Base-by-base conservation (phyloP, 345 rosid genomes). In the Citrus australasica region DNA sequence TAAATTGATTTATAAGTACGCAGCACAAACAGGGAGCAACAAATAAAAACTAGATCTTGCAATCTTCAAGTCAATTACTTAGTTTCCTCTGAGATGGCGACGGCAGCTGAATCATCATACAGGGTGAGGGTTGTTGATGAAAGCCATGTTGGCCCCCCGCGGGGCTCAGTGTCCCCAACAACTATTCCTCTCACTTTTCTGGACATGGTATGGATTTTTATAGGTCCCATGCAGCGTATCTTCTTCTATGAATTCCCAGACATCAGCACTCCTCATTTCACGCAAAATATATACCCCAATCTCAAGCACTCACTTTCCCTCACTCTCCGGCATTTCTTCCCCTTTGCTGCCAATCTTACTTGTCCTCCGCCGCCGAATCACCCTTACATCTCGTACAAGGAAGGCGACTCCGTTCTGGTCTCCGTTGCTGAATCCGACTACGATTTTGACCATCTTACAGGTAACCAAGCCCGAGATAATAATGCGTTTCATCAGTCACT, bases 281-380 rank as follows among this genome's bases (percentile, higher is more conserved):
- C 69, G 7, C 63, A 71, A 59, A 71, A 79, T 69, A 55, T 75
- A 53, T 27, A 87, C 19, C 90, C 94, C 6, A 53, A 46, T 77
- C 90, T 89, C 32, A 86, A 79, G 73, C 84, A 82, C 67, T 84
- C 92, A 53, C 91, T 91, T 30, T 85, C 86, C 65, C 42, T 76
- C 32, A 75, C 87, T 73, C 92, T 87, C 62, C 82, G 73, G 38
- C 84, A 72, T 16, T 89, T 89, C 77, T 89, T 79, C 82, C 92
- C 94, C 1, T 80, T 65, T 7, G 86, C 86, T 0, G 86, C 82
- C 66, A 81, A 73, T 3, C 62, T 86, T 10, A 46, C 51, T 7
- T 79, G 62, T 70, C 86, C 84, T 4, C 79, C 81, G 1, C 55
- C 70, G 16, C 83, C 85, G 0, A 24, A 63, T 7, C 76, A 48